A percentile compares a stretch with the other conserved stretches of the same genome.
These are phyloP conservation scores for Arthrobotrys musiformis DNA, from an alignment of 2,329 filamentous ascomycete genomes.

Conservation along the genomic window DNA sequence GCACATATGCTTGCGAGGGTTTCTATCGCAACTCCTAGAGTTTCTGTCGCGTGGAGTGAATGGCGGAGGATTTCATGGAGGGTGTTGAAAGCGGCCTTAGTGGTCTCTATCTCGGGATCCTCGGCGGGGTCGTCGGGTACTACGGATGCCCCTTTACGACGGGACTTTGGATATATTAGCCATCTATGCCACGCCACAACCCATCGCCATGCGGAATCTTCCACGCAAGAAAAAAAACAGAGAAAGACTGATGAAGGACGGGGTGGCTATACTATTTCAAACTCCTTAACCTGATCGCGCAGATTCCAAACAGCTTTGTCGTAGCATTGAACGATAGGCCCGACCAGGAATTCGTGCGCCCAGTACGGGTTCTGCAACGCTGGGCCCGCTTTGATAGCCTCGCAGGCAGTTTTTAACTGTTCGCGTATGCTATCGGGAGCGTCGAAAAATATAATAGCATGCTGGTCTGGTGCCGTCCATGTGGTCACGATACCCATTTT, in stretches of 20 bases:
- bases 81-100: background rate
- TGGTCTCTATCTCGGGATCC: background rate
- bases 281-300: background rate
- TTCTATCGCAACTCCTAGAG: background rate
- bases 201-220: no score
- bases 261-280: background rate
- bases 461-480: background rate
- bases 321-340: background rate
- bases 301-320: constrained; percentile 6
- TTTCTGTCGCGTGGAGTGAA: background rate
- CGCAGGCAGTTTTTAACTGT: background rate
- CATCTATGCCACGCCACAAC: no score
- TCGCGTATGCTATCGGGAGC: background rate
- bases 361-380: background rate
- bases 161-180: no score
- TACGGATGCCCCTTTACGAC: background rate
- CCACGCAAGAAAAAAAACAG: no score
- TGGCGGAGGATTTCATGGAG: constrained; percentile 11
- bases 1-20: background rate
- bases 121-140: no score
- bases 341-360: background rate
- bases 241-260: no score
- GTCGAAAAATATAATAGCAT: constrained; percentile 2
- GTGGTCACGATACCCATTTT: background rate
- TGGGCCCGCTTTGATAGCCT: background rate